A percentile compares a stretch with the other conserved stretches of the same genome.
phyloP scores from a whole-genome alignment of 2,329 filamentous ascomycete genomes.

The Talaromyces albobiverticillius region DNA sequence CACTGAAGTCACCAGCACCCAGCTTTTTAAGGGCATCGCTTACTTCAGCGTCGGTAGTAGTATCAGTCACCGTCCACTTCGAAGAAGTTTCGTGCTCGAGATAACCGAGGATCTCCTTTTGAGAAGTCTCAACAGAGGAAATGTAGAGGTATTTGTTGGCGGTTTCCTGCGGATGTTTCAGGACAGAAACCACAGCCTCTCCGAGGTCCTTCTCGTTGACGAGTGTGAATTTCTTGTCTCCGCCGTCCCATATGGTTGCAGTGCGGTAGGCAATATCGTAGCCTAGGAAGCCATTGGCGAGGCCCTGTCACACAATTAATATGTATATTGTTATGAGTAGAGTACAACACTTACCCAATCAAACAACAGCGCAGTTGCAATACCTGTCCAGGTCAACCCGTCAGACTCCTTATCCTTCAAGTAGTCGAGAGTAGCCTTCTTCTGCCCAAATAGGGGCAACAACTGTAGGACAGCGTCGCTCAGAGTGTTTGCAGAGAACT shows the following conservation, averaged over 20 bases:
- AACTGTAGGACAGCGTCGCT: constrained; percentile 23
- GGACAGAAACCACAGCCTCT: constrained; percentile 49
- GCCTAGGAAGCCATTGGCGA: constrained; percentile 51
- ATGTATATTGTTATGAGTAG: background rate
- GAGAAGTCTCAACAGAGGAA: constrained; percentile 56
- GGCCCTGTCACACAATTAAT: constrained; percentile 30
- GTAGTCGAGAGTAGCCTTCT: constrained; percentile 46
- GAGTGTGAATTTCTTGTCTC: constrained; percentile 51
- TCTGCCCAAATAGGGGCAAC: constrained; percentile 24
- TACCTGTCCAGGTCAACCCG: constrained; percentile 57
- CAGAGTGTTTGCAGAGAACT: constrained; percentile 29
- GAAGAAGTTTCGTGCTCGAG: constrained; percentile 53
- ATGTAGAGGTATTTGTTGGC: constrained; percentile 59
- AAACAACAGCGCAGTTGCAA: constrained; percentile 60
- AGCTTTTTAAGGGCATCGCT: constrained; percentile 20
- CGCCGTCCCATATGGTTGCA: constrained; percentile 56
- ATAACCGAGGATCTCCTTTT: constrained; percentile 55
- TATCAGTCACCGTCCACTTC: constrained; percentile 49
- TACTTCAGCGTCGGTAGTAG: constrained; percentile 27
- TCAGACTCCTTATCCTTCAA: constrained; percentile 48
- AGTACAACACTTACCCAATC: constrained; percentile 52
- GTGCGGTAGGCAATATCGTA: constrained; percentile 50
- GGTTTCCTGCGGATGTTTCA: constrained; percentile 51
- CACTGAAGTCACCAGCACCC: constrained; percentile 21
- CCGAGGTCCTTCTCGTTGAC: constrained; percentile 54